These are phyloP conservation scores for Gentiana straminea DNA, from an alignment of 257 asterid genomes.

Conservation along the genomic window DNA sequence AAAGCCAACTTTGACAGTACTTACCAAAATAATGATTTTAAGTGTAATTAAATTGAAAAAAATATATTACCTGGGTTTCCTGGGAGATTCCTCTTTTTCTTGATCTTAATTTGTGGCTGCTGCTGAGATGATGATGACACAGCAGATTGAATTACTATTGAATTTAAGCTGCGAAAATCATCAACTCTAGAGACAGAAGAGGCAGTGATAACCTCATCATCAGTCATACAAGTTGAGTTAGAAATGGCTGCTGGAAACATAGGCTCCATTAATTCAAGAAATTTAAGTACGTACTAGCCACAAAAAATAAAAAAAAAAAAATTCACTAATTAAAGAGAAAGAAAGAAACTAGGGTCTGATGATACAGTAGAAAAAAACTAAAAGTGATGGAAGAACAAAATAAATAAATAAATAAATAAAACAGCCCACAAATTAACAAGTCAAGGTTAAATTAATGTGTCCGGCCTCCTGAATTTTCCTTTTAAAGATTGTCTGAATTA, in stretches of 20 bases:
- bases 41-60: background rate
- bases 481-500: background rate
- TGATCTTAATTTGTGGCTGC: conserved; percentile 30
- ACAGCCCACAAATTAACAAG: conserved; percentile 21
- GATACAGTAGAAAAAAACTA: conserved; percentile 13
- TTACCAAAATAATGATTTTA: background rate
- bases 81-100: conserved; percentile 76
- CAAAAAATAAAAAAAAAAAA: conserved; percentile 6
- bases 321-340: background rate
- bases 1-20: too few species aligned
- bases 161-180: conserved; percentile 32
- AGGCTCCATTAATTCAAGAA: conserved; percentile 1
- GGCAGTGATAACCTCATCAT: conserved; percentile 27
- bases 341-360: conserved; percentile 7
- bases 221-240: conserved; percentile 35
- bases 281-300: conserved; percentile 2
- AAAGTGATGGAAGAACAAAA: conserved; percentile 25
- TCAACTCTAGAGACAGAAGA: conserved; percentile 43
- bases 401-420: background rate
- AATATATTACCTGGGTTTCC: conserved; percentile 68
- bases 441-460: conserved; percentile 4
- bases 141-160: conserved; percentile 13
- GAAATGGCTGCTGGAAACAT: conserved; percentile 43
- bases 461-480: conserved; percentile 2
- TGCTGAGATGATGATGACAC: conserved; percentile 24